These are phyloP conservation scores for Craterostigma plantagineum DNA, from an alignment of 257 asterid genomes.

Conservation along the genomic window DNA sequence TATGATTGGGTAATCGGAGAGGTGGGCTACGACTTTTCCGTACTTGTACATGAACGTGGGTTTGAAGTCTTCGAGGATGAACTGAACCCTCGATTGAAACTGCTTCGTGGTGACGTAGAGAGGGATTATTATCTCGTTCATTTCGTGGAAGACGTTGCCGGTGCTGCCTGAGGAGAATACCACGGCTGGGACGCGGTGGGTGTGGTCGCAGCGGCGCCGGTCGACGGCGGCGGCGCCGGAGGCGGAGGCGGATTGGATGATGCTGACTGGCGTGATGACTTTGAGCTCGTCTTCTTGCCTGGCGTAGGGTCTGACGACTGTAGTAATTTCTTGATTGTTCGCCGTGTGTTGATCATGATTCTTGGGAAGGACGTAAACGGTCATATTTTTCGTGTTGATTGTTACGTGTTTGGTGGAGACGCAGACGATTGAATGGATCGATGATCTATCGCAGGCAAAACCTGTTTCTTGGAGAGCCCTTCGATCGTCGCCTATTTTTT, in stretches of 20 bases:
- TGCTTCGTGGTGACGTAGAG: conserved; percentile 55
- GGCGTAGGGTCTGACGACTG: conserved; percentile 45
- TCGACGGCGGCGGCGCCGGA: too few relatives aligned
- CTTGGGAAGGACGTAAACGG: conserved; percentile 15
- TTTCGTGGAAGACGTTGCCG: conserved; percentile 76
- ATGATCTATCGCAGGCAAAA: conserved; percentile 24
- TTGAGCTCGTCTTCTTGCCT: conserved; percentile 23
- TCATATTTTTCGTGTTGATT: conserved; percentile 25
- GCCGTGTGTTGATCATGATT: too few relatives aligned
- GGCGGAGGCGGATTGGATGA: conserved; percentile 12
- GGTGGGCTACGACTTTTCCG: conserved; percentile 25
- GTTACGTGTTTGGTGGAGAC: conserved; percentile 19
- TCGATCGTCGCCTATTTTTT: conserved; percentile 31
- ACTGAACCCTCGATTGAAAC: conserved; percentile 31
- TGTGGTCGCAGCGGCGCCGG: conserved; percentile 8
- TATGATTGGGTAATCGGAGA: conserved; percentile 27
- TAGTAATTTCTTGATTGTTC: neutral
- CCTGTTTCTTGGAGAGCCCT: conserved; percentile 22
- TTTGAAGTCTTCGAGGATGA: conserved; percentile 55
- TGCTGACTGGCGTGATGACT: conserved; percentile 22
- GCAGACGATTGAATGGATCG: conserved; percentile 26
- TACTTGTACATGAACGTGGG: conserved; percentile 49
- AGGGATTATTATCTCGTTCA: conserved; percentile 78
- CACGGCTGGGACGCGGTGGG: conserved; percentile 54
- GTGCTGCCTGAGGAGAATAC: conserved; percentile 76